Evolutionary conservation across 257 asterid genomes (phyloP), one percentile per base, ranked within the genome.

Genomic region (Coffea canephora): DNA sequence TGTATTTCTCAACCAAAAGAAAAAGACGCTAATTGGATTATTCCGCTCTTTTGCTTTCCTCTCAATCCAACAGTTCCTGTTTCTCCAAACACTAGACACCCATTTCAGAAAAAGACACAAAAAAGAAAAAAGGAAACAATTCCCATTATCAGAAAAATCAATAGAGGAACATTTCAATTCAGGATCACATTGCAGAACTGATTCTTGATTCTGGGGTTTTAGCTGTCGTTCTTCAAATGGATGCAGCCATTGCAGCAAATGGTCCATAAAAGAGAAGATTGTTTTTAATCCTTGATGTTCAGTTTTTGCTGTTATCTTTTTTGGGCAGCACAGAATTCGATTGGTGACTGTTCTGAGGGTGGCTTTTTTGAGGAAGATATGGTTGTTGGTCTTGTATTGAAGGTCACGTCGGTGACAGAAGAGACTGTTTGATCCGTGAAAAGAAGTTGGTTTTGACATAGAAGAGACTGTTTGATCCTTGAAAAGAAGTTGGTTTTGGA

Each of bases 391-490:
- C 62, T 82, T 76, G 10, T 57, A 69, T 76, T 77, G 75, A 84
- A 80, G 83, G 73, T 76, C 79, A 65, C 46, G 81, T 82, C 83
- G 68, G 57, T 82, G 86, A 59, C 84, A 75, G 64, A 81, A 48
- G 52, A 48, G 78, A 81, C 81, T 81, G 19, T 52, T 85, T 85
- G 91, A 87, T 85, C 84, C 86, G 43, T 86, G 84, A 55, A 25
- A 43, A 64, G 69, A 23, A 75, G 69, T 39, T 36, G 71, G 46
- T 13, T 34, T 55, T 71, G 21, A 46, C 46, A 31, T 31, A 75
- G 64, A 81, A 48, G 52, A 48, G 78, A 81, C 81, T 81, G 19
- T 52, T 85, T 85, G 91, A 87, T 85, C 84, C 86, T 27, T 86
- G 84, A 55, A 25, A 43, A 64, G 69, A 23, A 75, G 69, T 39